Conservation (phyloP, 306 rosid species). For the Quercus parvula region DNA sequence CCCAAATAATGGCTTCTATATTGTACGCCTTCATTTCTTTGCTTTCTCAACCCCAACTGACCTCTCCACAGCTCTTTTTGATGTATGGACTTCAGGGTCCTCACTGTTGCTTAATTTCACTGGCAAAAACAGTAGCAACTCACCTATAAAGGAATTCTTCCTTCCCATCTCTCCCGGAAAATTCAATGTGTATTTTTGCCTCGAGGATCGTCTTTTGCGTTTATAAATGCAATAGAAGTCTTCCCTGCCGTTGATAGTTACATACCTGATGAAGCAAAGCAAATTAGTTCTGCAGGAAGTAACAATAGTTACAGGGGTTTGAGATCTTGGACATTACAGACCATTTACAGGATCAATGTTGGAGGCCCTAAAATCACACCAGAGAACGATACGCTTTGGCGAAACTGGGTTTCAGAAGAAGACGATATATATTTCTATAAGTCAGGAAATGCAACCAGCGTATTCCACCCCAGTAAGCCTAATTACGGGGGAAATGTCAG, state of each 20-base stretch:
- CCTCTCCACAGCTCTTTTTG: conserved; percentile 29
- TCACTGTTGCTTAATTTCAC: conserved; percentile 32
- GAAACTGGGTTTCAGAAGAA: conserved; percentile 22
- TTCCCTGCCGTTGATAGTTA: conserved; percentile 26
- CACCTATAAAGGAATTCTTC: conserved; percentile 34
- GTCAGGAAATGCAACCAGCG: not conserved
- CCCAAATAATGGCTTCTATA: conserved; percentile 4
- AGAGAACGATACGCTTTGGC: not conserved
- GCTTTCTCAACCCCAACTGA: conserved; percentile 27
- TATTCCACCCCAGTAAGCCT: accelerated
- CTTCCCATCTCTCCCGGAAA: not conserved
- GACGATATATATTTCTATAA: not conserved
- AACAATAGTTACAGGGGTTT: not conserved
- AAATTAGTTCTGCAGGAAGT: conserved; percentile 2
- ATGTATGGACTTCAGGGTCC: conserved; percentile 31
- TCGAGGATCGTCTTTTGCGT: conserved; percentile 36
- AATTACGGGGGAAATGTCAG: not conserved
- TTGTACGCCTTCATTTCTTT: conserved; percentile 48
- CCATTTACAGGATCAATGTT: conserved; percentile 39
- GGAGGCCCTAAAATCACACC: conserved; percentile 6
- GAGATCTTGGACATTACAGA: conserved; percentile 8
- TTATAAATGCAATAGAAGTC: conserved; percentile 52
- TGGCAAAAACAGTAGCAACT: not conserved
- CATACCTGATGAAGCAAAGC: not conserved
- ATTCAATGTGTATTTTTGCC: conserved; percentile 29